A percentile compares a stretch with the other conserved stretches of the same genome.
phyloP scores from a whole-genome alignment of 192 early-diverging fungal genomes.

The Coemansia sp. region DNA sequence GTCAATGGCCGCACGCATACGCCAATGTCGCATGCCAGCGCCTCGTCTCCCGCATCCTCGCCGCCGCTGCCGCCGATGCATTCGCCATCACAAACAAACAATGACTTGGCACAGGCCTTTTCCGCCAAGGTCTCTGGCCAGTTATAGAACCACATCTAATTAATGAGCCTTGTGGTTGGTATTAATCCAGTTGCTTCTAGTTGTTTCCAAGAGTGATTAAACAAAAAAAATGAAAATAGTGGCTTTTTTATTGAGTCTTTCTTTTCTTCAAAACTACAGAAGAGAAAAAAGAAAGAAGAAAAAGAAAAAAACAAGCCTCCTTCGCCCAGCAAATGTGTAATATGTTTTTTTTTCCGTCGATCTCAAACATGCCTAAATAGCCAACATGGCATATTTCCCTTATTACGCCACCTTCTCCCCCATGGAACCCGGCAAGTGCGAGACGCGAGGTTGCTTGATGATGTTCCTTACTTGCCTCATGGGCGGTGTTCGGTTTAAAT shows the following conservation, averaged over 20 bases:
- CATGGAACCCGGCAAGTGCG: background rate
- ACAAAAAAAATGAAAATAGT: background rate
- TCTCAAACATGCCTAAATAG: background rate
- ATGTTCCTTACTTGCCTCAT: background rate
- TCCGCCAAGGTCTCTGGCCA: slow-evolving; percentile 21
- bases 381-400: background rate
- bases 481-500: background rate
- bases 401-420: background rate
- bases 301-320: background rate
- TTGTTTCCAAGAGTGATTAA: background rate
- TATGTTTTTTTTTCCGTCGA: background rate
- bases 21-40: slow-evolving; percentile 1
- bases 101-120: background rate
- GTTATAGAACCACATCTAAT: background rate
- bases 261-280: background rate
- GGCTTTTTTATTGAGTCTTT: background rate
- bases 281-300: background rate
- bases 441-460: background rate
- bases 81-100: background rate
- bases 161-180: background rate
- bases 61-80: background rate
- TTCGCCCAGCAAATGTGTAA: background rate
- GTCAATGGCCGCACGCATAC: slow-evolving; percentile 8
- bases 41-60: slow-evolving; percentile 3
- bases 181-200: background rate